Conservation (phyloP, 2,329 filamentous ascomycete genomes). For the Chalaropsis thielavioides region DNA sequence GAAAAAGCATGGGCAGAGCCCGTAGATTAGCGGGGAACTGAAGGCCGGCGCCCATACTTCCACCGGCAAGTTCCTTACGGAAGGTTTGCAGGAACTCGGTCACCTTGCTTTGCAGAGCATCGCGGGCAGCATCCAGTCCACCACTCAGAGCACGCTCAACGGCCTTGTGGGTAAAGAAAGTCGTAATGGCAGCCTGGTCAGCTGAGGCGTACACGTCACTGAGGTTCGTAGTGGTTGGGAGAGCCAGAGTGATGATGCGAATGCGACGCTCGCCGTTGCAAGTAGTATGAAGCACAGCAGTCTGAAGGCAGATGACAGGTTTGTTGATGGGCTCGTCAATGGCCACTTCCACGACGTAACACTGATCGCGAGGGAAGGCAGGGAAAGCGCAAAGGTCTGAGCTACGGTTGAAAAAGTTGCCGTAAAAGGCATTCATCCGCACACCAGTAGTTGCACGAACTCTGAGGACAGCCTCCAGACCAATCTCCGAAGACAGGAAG, state of each 20-base stretch:
- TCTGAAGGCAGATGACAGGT: constrained; percentile 82
- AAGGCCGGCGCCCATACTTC: constrained; percentile 86
- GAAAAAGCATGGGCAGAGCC: constrained; percentile 75
- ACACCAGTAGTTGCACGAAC: constrained; percentile 89
- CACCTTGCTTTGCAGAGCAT: constrained; percentile 80
- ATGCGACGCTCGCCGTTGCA: constrained; percentile 96
- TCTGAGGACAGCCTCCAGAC: constrained; percentile 85
- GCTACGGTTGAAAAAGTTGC: constrained; percentile 98
- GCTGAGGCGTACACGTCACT: constrained; percentile 89
- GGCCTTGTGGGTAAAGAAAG: constrained; percentile 94
- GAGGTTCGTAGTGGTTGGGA: constrained; percentile 82
- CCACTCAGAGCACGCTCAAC: constrained; percentile 78
- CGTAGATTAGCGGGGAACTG: constrained; percentile 90
- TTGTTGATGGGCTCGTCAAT: constrained; percentile 92
- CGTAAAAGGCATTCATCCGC: constrained; percentile 95
- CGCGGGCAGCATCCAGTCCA: constrained; percentile 78
- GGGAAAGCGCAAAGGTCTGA: constrained; percentile 97
- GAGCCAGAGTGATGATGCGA: constrained; percentile 78
- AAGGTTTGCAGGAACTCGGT: constrained; percentile 89
- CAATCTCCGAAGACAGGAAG: constrained; percentile 91
- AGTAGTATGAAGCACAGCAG: constrained; percentile 89
- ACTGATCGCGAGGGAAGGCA: constrained; percentile 91
- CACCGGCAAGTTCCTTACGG: constrained; percentile 89
- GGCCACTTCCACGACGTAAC: constrained; percentile 93
- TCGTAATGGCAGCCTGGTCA: constrained; percentile 82